Conservation (phyloP, 192 early-diverging fungal species). For the Polychytrium aggregatum region DNA sequence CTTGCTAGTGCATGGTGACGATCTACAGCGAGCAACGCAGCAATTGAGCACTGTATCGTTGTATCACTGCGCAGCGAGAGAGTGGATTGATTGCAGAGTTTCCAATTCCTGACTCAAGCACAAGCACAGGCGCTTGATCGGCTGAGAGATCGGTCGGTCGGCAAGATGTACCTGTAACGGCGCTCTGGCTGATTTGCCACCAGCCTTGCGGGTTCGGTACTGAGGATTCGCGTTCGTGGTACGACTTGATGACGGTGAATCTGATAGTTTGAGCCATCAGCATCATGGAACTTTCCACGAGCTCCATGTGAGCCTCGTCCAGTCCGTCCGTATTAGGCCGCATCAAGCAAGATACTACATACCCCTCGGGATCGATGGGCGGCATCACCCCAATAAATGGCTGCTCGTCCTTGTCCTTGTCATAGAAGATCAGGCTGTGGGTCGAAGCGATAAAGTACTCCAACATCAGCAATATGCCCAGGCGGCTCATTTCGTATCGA, state of each 20-base stretch:
- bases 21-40: neutral
- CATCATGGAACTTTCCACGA: too few species aligned
- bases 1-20: too few species aligned
- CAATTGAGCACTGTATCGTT: too few species aligned
- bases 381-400: conserved; percentile 11
- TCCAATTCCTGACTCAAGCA: neutral
- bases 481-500: neutral
- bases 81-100: too few species aligned
- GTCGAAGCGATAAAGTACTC: neutral
- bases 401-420: conserved; percentile 78
- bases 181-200: conserved; percentile 62
- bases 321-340: too few species aligned
- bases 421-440: conserved; percentile 59
- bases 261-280: conserved; percentile 3
- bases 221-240: conserved; percentile 33
- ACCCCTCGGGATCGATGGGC: too few species aligned
- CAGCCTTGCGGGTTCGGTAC: conserved; percentile 55
- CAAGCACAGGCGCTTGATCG: too few species aligned
- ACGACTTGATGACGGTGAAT: conserved; percentile 3
- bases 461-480: too few species aligned
- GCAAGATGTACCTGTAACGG: conserved; percentile 52
- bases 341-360: too few species aligned
- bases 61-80: too few species aligned
- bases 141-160: too few species aligned
- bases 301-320: too few species aligned